Evolutionary conservation across 805 yeast species (phyloP).

Genomic region (Lachancea dasiensis): DNA sequence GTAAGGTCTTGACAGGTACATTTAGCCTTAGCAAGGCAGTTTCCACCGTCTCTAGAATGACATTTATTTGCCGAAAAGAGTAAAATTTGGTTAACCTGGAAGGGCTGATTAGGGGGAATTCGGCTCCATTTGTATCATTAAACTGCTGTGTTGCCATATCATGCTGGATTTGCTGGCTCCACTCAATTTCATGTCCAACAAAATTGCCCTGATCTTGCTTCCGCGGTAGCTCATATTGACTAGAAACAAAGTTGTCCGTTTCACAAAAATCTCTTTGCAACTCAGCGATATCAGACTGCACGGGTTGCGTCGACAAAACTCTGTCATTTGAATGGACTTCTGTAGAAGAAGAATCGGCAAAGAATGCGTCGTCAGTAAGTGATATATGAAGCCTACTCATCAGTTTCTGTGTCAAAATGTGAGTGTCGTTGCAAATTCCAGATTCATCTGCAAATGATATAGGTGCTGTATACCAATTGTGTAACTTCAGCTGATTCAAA

Average conservation of each 20-base stretch:
- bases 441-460: constrained; percentile 39
- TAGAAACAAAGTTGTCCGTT: constrained; percentile 13
- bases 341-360: constrained; percentile 15
- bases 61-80: constrained; percentile 23
- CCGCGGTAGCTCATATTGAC: constrained; percentile 22
- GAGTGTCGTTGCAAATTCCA: constrained; percentile 51
- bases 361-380: constrained; percentile 43
- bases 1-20: constrained; percentile 24
- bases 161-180: constrained; percentile 21
- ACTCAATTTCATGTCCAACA: constrained; percentile 19
- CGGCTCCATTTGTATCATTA: constrained; percentile 1
- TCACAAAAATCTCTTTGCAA: constrained; percentile 25
- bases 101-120: constrained; percentile 19
- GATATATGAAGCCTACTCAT: constrained; percentile 49
- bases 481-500: constrained; percentile 38
- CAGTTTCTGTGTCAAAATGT: constrained; percentile 44
- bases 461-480: constrained; percentile 49
- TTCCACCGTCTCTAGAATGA: constrained; percentile 27
- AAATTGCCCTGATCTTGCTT: constrained; percentile 4
- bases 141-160: constrained; percentile 29
- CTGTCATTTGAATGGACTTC: constrained; percentile 1
- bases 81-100: constrained; percentile 29
- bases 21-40: constrained; percentile 23
- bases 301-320: constrained; percentile 48
- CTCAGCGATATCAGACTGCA: constrained; percentile 34